Evolutionary conservation across 2,329 filamentous ascomycete species (phyloP).

Genomic region (Colletotrichum tropicale): DNA sequence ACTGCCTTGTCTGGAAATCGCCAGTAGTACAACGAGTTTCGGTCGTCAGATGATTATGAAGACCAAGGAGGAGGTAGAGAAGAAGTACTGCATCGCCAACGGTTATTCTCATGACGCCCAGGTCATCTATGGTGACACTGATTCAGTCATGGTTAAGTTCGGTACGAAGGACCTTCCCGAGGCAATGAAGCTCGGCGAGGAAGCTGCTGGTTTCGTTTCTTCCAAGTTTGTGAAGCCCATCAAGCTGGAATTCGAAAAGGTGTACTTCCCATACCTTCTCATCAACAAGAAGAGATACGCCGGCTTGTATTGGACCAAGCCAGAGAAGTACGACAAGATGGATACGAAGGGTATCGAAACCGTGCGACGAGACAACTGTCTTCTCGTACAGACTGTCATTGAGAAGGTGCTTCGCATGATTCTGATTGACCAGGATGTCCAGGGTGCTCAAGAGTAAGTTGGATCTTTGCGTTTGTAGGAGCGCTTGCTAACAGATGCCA

Average conservation of each 20-base stretch:
- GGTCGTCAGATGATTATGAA: constrained; percentile 99
- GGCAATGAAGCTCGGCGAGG: constrained; percentile 94
- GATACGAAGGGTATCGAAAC: constrained; percentile 99
- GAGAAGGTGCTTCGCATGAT: constrained; percentile 97
- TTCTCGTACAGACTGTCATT: constrained; percentile 94
- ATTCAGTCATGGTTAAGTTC: constrained; percentile 99
- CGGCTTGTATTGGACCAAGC: constrained; percentile 95
- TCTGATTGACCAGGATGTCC: constrained; percentile 88
- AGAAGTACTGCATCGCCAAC: constrained; percentile 87
- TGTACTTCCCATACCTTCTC: constrained; percentile 95
- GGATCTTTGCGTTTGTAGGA: background rate
- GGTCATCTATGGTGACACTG: constrained; percentile 98
- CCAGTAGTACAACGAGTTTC: constrained; percentile 95
- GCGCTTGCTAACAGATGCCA: constrained; percentile 38
- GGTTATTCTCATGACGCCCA: constrained; percentile 94
- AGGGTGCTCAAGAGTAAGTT: constrained; percentile 89
- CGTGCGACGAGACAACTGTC: constrained; percentile 93
- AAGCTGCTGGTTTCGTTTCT: constrained; percentile 88
- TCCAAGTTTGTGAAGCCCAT: constrained; percentile 95
- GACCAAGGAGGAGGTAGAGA: constrained; percentile 95
- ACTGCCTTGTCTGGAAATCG: constrained; percentile 91
- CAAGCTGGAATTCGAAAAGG: constrained; percentile 99
- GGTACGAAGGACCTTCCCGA: constrained; percentile 85
- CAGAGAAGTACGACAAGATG: constrained; percentile 98
- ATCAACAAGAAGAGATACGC: constrained; percentile 99